A percentile compares a stretch with the other conserved stretches of the same genome.
Evolutionary conservation across 176 grass and related monocot species (phyloP).

Genomic region (Lolium rigidum): DNA sequence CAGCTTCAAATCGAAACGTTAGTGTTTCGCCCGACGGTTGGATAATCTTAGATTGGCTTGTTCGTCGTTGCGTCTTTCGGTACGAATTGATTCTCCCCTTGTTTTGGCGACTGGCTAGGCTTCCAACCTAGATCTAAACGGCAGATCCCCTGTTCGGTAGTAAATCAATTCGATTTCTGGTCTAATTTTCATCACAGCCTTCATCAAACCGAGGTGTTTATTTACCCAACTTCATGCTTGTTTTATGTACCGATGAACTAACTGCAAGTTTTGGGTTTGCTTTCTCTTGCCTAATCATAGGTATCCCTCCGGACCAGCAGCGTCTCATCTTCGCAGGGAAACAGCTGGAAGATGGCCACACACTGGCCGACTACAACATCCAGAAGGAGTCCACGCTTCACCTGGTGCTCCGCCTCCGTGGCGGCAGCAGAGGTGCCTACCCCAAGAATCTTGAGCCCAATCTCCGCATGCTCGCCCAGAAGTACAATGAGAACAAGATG

Average conservation of each 20-base stretch:
- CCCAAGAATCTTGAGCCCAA: not conserved
- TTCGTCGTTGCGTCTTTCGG: not conserved
- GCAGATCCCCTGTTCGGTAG: not conserved
- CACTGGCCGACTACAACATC: conserved; percentile 61
- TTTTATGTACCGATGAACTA: not conserved
- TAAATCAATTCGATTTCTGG: not conserved
- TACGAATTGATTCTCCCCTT: not conserved
- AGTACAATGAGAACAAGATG: conserved; percentile 48
- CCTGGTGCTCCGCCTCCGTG: conserved; percentile 58
- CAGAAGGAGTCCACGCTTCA: conserved; percentile 65
- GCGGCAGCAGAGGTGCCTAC: conserved; percentile 29
- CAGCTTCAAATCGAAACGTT: not conserved
- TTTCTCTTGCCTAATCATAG: not conserved
- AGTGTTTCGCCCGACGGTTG: not conserved
- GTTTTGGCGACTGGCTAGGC: not conserved
- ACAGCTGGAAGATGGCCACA: conserved; percentile 62
- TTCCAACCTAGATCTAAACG: not conserved
- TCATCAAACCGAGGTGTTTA: not conserved
- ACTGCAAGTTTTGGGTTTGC: not conserved
- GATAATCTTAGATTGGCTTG: not conserved
- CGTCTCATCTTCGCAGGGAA: conserved; percentile 66
- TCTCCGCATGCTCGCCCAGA: conserved; percentile 33
- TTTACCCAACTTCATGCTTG: not conserved
- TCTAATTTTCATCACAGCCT: not conserved
- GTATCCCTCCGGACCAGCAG: conserved; percentile 57